Conservation (phyloP, 768 basidiomycete genomes). For the Leccinum truebloodii region DNA sequence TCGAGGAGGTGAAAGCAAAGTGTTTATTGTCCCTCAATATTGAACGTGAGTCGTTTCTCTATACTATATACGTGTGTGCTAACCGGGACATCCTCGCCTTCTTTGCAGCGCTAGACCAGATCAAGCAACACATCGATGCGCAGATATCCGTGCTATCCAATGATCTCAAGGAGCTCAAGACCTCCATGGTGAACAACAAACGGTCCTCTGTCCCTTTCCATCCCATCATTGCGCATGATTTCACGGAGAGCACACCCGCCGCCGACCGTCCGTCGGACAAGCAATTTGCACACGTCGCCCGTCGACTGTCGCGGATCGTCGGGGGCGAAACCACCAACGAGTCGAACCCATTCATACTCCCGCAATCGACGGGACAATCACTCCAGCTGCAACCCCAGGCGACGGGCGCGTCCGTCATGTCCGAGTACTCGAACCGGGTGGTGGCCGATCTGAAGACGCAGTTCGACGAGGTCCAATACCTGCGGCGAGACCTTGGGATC, state of each 20-base stretch:
- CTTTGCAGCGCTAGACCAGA: conserved; percentile 88
- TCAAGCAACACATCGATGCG: conserved; percentile 95
- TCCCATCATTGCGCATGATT: conserved; percentile 51
- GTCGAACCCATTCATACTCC: conserved; percentile 42
- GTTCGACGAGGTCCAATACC: conserved; percentile 92
- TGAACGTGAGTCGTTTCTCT: conserved; percentile 72
- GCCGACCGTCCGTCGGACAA: conserved; percentile 70
- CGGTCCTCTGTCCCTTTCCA: conserved; percentile 51
- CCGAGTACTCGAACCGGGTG: conserved; percentile 72
- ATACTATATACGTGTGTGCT: neutral
- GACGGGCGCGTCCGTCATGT: too few relatives aligned
- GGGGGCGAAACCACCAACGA: conserved; percentile 38
- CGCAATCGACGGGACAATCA: conserved; percentile 69
- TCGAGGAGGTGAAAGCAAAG: conserved; percentile 87
- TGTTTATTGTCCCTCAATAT: conserved; percentile 91
- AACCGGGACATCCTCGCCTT: neutral
- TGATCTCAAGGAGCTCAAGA: conserved; percentile 88
- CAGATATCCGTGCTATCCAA: conserved; percentile 84
- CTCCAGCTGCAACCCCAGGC: conserved; percentile 60
- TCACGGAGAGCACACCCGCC: conserved; percentile 66
- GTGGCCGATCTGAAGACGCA: conserved; percentile 86
- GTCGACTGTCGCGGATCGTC: conserved; percentile 72
- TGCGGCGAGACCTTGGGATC: conserved; percentile 89
- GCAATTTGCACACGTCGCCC: conserved; percentile 72
- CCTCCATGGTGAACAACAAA: conserved; percentile 55